Evolutionary conservation across 1,284 basidiomycete species (phyloP).

Genomic region (Apiotrichum veenhuisii): DNA sequence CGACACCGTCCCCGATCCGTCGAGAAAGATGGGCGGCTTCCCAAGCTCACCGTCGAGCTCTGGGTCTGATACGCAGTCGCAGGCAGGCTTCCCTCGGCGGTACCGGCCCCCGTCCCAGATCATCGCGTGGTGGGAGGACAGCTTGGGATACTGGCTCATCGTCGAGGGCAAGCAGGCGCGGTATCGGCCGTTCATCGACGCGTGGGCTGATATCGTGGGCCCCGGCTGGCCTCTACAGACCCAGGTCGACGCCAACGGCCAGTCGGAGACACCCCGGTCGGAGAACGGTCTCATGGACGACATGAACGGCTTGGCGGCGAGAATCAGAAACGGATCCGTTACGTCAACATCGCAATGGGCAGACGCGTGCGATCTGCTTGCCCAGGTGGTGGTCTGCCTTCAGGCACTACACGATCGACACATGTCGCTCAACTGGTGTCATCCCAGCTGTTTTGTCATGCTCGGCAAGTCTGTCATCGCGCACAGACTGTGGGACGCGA

Average conservation of each 20-base stretch:
- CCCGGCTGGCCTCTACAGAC: background rate
- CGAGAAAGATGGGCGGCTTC: background rate
- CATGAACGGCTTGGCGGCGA: background rate
- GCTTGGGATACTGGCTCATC: conserved; percentile 29
- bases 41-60: background rate
- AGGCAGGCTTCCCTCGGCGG: background rate
- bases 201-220: conserved; percentile 20
- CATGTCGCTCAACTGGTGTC: conserved; percentile 30
- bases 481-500: conserved; percentile 15
- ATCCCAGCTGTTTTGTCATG: conserved; percentile 28
- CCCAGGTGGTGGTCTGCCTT: conserved; percentile 21
- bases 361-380: conserved; percentile 24
- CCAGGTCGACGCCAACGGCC: background rate
- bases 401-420: conserved; percentile 30
- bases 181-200: conserved; percentile 7
- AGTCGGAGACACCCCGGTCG: background rate
- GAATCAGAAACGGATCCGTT: background rate
- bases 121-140: conserved; percentile 40
- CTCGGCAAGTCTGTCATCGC: conserved; percentile 10
- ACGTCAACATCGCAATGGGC: conserved; percentile 13
- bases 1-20: conserved; percentile 16
- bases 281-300: background rate
- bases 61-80: background rate
- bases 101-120: conserved; percentile 12
- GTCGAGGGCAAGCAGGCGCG: conserved; percentile 3